Evolutionary conservation across 306 rosid genomes (phyloP), one percentile per base, ranked within the genome.

Genomic region (Mucuna pruriens): DNA sequence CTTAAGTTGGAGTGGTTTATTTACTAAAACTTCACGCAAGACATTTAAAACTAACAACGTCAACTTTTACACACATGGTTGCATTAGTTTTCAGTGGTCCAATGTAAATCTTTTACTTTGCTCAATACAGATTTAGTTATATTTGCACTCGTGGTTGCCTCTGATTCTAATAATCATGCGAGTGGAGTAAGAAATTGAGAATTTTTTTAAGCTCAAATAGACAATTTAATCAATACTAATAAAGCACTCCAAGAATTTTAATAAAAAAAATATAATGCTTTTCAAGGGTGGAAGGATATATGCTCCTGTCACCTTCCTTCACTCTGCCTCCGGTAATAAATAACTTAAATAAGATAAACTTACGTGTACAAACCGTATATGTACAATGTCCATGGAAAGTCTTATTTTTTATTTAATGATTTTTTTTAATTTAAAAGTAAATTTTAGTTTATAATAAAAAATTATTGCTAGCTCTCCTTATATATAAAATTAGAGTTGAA

Each of bases 51-150:
- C 4, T 34, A 63, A 25, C 33, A 48, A 63, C 55, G 2, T 44
- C 13, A 45, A 19, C 49, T 76, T 44, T 15, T 62, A 42, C 12
- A 19, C 48, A 45, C 63, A 2, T 33, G 71, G 17, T 6, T 48
- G 71, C 64, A 46, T 48, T 6, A 77, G 38, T 33, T 38, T 78
- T 52, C 7, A 48, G 75, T 78, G 75, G 82, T 78, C 75, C 54
- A 29, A 23, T 51, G 75, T 26, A 38, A 67, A 68, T 40, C 55
- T 36, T 46, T 38, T 16, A 15, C 25, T 52, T 67, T 66, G 66
- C 38, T 67, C 75, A 38, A 20, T 49, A 22, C 64, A 4, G 17
- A 33, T 77, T 42, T 48, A 38, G 29, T 65, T 66, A 19, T 17
- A 0, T 34, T 33, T 77, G 23, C 74, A 15, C 7, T 20, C 42